Base-by-base conservation (phyloP, 1,284 basidiomycete genomes). In the Marasmius oreades region DNA sequence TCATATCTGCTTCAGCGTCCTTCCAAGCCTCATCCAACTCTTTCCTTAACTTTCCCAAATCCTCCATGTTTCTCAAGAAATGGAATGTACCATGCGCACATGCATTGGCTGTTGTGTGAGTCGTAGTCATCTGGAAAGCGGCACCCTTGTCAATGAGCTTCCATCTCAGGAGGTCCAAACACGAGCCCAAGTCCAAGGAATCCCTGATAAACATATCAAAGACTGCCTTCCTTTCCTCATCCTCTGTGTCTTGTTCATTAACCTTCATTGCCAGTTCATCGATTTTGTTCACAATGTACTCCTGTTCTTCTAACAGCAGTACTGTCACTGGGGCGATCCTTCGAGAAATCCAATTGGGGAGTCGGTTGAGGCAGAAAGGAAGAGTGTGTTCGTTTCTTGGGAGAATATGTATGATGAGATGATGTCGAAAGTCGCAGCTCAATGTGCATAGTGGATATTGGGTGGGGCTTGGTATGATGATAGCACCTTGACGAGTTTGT, bases 391-490 rank as follows among this genome's bases (percentile, higher is more conserved):
- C n/a, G 60, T 50, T 11, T 57, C 57, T 18, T 57, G 55, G 20
- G 61, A 63, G 55, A 66, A 68, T 57, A 65, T 66, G 53, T 66
- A 66, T 18, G 61, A 59, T 7, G 63, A 65, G 42, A 70, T 66
- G 14, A 66, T 59, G 43, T 68, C 69, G 24, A 68, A 53, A 3
- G 62, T 52, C 3, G 55, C 43, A 28, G 53, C 53, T 7, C 59
- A 55, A 43, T 61, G 62, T 5, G 52, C 62, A 10, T 47, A 26
- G 24, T 23, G 34, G 12, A 63, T 20, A n/a, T 59, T 42, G 22
- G 52, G 55, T 33, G 59, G 56, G 5, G 12, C 14, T 16, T n/a
- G 2, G 28, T 33, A 33, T 16, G 47, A 50, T 28, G 16, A 28
- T 6, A 50, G 12, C 28, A 16, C 28, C 4, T 50, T 18, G 47